Conservation (phyloP, 768 basidiomycete genomes). For the Mycena filopes region DNA sequence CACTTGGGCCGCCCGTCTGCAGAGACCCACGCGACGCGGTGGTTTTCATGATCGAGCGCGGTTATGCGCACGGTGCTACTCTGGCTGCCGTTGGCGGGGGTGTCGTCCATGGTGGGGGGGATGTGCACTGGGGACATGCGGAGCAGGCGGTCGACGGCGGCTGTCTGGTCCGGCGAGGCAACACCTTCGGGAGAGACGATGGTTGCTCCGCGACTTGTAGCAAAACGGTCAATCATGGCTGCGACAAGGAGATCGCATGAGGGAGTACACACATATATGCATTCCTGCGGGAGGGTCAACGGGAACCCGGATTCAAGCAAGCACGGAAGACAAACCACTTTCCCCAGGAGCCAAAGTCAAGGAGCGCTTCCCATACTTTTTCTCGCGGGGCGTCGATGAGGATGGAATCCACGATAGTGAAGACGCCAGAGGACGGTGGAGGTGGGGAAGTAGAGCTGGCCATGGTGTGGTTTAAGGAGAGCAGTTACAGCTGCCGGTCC, state of each 20-base stretch:
- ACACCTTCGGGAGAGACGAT: neutral
- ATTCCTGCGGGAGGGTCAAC: neutral
- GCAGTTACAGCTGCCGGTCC: too few species aligned
- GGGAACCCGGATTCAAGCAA: conserved; percentile 37
- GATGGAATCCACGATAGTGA: conserved; percentile 54
- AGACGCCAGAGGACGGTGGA: conserved; percentile 52
- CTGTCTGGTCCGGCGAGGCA: too few species aligned
- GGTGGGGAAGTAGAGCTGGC: too few species aligned
- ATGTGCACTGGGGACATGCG: neutral
- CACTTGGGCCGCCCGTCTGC: too few species aligned
- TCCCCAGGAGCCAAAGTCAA: conserved; percentile 68
- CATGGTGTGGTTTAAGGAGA: neutral
- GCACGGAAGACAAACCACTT: conserved; percentile 63
- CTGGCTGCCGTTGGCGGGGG: too few species aligned
- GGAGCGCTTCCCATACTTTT: conserved; percentile 68
- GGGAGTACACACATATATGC: neutral
- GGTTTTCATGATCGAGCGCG: conserved; percentile 59
- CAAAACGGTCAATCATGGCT: neutral
- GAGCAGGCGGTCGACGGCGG: neutral
- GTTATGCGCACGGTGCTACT: conserved; percentile 42
- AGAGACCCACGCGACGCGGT: conserved; percentile 65
- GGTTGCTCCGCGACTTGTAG: neutral
- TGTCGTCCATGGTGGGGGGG: neutral
- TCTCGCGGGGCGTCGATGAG: conserved; percentile 70
- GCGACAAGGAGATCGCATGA: neutral